Conservation (phyloP, 2,329 filamentous ascomycete species). For the Magnaporthales sp. region DNA sequence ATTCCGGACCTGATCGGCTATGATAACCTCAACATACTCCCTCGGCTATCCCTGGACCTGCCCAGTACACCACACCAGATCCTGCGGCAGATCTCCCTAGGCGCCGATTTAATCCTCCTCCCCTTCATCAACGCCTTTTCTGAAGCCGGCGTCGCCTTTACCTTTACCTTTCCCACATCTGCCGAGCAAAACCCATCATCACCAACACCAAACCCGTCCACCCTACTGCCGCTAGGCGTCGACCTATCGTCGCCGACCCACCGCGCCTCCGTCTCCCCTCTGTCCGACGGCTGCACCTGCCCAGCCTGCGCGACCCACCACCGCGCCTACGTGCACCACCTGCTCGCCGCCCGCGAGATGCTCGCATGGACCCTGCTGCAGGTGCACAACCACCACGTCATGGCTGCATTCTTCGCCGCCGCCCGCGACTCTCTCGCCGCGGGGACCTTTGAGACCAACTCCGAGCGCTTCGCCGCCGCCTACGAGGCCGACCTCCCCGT, state of each 20-base stretch:
- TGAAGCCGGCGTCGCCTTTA: constrained; percentile 77
- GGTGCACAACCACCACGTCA: constrained; percentile 74
- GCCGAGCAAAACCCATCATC: not conserved
- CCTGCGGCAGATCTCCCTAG: constrained; percentile 65
- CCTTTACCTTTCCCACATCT: constrained; percentile 61
- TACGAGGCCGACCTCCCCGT: constrained; percentile 68
- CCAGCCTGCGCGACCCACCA: constrained; percentile 81
- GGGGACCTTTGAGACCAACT: constrained; percentile 51
- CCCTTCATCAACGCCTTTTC: constrained; percentile 68
- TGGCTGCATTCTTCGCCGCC: constrained; percentile 64
- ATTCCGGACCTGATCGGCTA: constrained; percentile 57
- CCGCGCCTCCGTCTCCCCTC: constrained; percentile 51
- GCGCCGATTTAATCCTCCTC: constrained; percentile 71
- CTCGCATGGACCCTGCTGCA: constrained; percentile 89
- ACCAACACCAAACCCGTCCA: constrained; percentile 7
- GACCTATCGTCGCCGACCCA: constrained; percentile 67
- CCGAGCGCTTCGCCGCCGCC: constrained; percentile 29
- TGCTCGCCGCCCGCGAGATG: constrained; percentile 91
- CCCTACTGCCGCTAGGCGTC: constrained; percentile 51
- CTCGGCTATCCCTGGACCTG: constrained; percentile 65
- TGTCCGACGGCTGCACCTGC: constrained; percentile 61
- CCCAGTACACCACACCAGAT: constrained; percentile 67
- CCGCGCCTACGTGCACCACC: constrained; percentile 77
- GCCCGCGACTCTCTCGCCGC: constrained; percentile 57
- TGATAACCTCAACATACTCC: constrained; percentile 47